Conservation (phyloP, 225 moss, liverwort and hornwort genomes). For the Physcomitrellopsis africana region DNA sequence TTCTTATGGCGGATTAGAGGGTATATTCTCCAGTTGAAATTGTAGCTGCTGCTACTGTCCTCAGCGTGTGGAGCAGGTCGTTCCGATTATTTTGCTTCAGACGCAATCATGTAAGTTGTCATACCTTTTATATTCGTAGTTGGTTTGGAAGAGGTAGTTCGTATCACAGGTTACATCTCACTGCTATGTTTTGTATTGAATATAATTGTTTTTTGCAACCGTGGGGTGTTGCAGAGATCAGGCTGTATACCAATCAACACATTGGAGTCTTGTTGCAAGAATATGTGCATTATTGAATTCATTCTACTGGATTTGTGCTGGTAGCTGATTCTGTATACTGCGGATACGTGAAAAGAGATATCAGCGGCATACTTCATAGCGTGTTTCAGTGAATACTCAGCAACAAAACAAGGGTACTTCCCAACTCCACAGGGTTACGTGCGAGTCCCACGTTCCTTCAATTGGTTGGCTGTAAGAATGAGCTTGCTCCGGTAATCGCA, state of each 20-base stretch:
- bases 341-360: neutral
- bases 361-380: neutral
- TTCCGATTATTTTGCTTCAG: conserved; percentile 12
- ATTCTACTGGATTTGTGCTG: neutral
- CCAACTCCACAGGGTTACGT: neutral
- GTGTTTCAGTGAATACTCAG: neutral
- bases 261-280: conserved; percentile 1
- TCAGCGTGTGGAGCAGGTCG: conserved; percentile 26
- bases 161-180: neutral
- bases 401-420: neutral
- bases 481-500: too few relatives aligned
- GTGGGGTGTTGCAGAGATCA: conserved; percentile 18
- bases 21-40: neutral
- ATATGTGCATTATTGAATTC: conserved; percentile 5
- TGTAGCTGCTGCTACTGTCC: conserved; percentile 7
- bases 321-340: neutral
- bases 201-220: conserved; percentile 27
- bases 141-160: neutral
- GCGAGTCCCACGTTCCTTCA: too few relatives aligned
- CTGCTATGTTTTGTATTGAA: conserved; percentile 6
- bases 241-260: neutral
- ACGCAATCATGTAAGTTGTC: conserved; percentile 34
- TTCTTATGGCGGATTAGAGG: conserved; percentile 8
- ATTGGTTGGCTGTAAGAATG: too few relatives aligned
- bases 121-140: neutral